Base-by-base conservation (phyloP, 768 basidiomycete genomes). In the Plicaturopsis crispa region DNA sequence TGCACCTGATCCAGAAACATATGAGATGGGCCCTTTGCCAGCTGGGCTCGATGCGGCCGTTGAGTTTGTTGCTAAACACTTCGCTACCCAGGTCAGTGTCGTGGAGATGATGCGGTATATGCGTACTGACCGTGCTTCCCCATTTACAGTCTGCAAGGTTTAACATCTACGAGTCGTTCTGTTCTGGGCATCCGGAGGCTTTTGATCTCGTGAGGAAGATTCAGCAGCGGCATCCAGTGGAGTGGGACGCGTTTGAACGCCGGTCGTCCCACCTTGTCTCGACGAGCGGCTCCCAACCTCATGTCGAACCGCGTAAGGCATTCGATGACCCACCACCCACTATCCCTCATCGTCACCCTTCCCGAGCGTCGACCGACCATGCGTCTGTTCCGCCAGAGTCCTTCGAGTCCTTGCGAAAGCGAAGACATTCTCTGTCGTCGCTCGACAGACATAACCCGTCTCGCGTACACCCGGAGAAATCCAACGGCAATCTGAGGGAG, bases 201-300 rank as follows among this genome's bases (percentile, higher is more conserved):
- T 65, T 84, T 40, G 78, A 84, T 44, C 56, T 89, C 17, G 66
- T 94, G 0, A 77, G 83, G 42, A 73, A 71, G 36, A 69, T 80
- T 14, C 73, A 78, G 26, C 66, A 74, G 24, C 78, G 78, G 38
- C 69, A 78, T 45, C 69, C 78, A 2, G 42, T 66, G 0, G 89
- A 93, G 53, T 93, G 92, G 82, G 82, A 84, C 16, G 68, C 73
- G 6, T 96, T 82, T 50, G 93, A 97, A 51, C 75, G 79, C 33
- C 77, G 73, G 11, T 96, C 90, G 51, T 73, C 79, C 1, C 54
- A 62, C 5, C 65, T 78, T 47, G 65, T 76, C 11, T 49, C 63
- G 43, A 23, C 35, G 11, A 41, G 34, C 23, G 41, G 43, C 19
- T 49, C 46, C 17, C 38, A 41, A 13, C 41, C 49, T 21, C 45